A percentile compares a stretch with the other conserved stretches of the same genome.
Evolutionary conservation across 1,139 yeast genomes (phyloP).

Genomic region (Suhomyces panamericanus): DNA sequence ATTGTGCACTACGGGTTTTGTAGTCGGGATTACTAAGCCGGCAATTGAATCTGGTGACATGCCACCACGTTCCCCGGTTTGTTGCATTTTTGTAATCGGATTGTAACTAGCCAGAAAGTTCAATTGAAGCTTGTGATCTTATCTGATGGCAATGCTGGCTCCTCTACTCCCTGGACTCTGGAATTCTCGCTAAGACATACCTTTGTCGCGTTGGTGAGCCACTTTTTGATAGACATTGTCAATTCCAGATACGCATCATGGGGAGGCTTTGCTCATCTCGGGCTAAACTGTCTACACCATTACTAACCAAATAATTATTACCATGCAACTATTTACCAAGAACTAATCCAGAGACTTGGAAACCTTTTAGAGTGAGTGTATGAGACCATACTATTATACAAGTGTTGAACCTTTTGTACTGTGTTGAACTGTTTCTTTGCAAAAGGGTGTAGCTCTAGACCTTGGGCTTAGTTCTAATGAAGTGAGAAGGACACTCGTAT

Average conservation of each 20-base stretch:
- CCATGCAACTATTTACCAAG: conserved; percentile 3
- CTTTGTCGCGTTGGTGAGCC: no score
- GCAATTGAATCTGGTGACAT: no score
- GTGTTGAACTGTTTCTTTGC: conserved; percentile 10
- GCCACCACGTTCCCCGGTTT: no score
- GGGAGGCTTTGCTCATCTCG: neutral
- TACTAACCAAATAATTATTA: conserved; percentile 1
- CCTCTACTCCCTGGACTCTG: no score
- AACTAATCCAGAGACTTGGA: conserved; percentile 4
- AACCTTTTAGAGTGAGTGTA: neutral
- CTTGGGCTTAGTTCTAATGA: conserved; percentile 30
- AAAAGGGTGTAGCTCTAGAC: conserved; percentile 11
- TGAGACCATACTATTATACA: conserved; percentile 15
- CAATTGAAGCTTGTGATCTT: no score
- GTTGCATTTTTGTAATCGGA: no score
- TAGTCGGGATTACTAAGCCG: neutral
- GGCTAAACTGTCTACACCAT: neutral
- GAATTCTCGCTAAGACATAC: no score
- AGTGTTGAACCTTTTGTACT: conserved; percentile 13
- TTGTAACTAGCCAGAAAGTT: no score
- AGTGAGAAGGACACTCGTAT: conserved; percentile 88
- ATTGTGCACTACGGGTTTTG: neutral
- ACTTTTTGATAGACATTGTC: no score
- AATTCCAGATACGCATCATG: neutral
- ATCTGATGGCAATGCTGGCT: no score